Evolutionary conservation across 805 yeast genomes (phyloP), one percentile per base, ranked within the genome.

Genomic region (Metschnikowia gelsemii): DNA sequence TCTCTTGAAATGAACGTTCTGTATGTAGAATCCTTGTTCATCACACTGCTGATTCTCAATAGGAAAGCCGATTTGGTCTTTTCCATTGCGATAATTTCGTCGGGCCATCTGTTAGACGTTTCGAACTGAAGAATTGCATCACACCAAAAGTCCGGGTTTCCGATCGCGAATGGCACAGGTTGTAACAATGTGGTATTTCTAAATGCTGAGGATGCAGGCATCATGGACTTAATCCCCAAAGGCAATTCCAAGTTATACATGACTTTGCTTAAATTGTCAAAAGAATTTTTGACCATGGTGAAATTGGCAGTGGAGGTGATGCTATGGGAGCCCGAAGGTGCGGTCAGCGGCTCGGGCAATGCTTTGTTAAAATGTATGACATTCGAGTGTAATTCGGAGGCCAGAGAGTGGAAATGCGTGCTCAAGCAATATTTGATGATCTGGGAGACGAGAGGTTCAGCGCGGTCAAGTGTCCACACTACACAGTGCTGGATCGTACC

Each of bases 101-200:
- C 95, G 2, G 99, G 99, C 99, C 99, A 93, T 60, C 81, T 80
- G n/a, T 78, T 74, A 2, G 96, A 87, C 3, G 86, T 71, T 65
- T 93, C 99, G 61, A 93, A 87, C 62, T 90, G 96, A 26, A 93
- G 59, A 8, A 93, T 73, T 12, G 83, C 81, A 32, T 86, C 90
- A 53, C 84, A 87, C 70, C 87, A 79, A 57, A 84, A 86, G 56
- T 84, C 87, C 4, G 88, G 89, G 51, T 76, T 80, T 2, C 86
- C 73, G 22, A 73, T 70, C 6, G 91, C 88, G 69, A 78, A 84
- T 26, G 96, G 95, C 28, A 80, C 87, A 0, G 98, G 98, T 49
- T 79, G 81, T 41, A 82, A 70, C 4, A 84, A 52, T 1, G 96
- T 82, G 0, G 96, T 76, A 56, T 78, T 82, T 57, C 98, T 75